Percentiles rank a stretch among this genome's conserved stretches.
Evolutionary conservation across 495 filamentous ascomycete genomes (phyloP).

Genomic region (Aspergillus conjunctus): DNA sequence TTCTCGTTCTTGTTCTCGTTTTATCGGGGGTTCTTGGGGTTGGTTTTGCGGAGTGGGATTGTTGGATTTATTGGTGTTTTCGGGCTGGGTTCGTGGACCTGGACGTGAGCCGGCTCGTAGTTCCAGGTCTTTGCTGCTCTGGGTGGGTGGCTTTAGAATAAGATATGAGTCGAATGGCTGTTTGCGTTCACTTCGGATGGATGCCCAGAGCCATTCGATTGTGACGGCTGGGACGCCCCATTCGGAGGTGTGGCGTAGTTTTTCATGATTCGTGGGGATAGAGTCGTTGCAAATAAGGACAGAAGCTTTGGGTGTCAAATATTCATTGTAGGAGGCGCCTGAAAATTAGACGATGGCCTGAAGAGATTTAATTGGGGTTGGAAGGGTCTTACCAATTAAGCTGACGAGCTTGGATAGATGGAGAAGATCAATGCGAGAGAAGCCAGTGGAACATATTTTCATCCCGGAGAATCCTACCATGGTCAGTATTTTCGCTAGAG

Average conservation of each 20-base stretch:
- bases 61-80: constrained; percentile 3
- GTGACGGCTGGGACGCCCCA: constrained; percentile 79
- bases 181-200: constrained; percentile 59
- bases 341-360: not conserved
- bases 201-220: constrained; percentile 81
- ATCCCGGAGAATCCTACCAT: constrained; percentile 61
- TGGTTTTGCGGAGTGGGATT: constrained; percentile 17
- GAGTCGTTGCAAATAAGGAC: constrained; percentile 68
- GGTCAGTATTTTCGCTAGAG: constrained; percentile 20
- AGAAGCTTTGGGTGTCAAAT: constrained; percentile 64
- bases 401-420: constrained; percentile 76
- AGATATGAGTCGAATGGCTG: constrained; percentile 54
- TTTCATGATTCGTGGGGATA: constrained; percentile 65
- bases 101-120: constrained; percentile 27
- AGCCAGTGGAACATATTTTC: constrained; percentile 77
- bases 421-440: constrained; percentile 79
- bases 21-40: constrained; percentile 21
- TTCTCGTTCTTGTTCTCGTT: not conserved
- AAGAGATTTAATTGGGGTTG: not conserved
- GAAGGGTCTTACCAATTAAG: constrained; percentile 62
- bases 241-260: constrained; percentile 69
- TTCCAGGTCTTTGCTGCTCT: constrained; percentile 27
- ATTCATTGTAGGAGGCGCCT: constrained; percentile 74
- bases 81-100: constrained; percentile 14
- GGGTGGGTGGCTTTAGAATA: constrained; percentile 34